phyloP scores from a whole-genome alignment of 768 basidiomycete species.

The Serpula lacrymans region DNA sequence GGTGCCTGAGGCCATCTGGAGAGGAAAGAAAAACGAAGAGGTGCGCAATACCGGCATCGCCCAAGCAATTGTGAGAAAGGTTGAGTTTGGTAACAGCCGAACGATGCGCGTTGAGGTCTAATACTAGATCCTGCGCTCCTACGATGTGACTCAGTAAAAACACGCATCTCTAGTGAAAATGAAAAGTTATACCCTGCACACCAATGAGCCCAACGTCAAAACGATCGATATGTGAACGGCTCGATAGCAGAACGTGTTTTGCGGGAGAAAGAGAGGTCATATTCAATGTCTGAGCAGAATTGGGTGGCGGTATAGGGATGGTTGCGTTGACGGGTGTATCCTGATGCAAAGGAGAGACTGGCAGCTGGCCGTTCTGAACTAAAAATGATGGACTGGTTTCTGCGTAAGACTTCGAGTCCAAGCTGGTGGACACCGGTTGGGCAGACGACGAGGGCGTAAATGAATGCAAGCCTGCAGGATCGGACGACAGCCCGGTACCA shows the following conservation, averaged over 20 bases:
- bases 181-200: slow-evolving; percentile 12
- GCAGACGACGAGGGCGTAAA: too few species aligned
- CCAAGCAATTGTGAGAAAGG: slow-evolving; percentile 54
- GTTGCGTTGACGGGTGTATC: too few species aligned
- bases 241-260: slow-evolving; percentile 10
- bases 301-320: too few species aligned
- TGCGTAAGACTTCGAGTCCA: too few species aligned
- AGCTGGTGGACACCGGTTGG: too few species aligned
- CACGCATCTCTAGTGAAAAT: neutral
- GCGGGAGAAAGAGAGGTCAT: too few species aligned
- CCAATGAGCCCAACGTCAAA: slow-evolving; percentile 20
- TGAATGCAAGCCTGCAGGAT: too few species aligned
- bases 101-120: slow-evolving; percentile 40
- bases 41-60: slow-evolving; percentile 51
- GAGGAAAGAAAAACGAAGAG: slow-evolving; percentile 58
- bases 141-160: slow-evolving; percentile 1
- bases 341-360: too few species aligned
- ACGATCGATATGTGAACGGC: slow-evolving; percentile 15
- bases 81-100: slow-evolving; percentile 45
- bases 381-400: too few species aligned
- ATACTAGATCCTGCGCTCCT: slow-evolving; percentile 56
- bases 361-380: too few species aligned
- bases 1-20: slow-evolving; percentile 41
- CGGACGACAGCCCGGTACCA: too few species aligned
- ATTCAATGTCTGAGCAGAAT: too few species aligned